Evolutionary conservation across 2,329 filamentous ascomycete species (phyloP).

Genomic region (Ophiobolus disseminans): DNA sequence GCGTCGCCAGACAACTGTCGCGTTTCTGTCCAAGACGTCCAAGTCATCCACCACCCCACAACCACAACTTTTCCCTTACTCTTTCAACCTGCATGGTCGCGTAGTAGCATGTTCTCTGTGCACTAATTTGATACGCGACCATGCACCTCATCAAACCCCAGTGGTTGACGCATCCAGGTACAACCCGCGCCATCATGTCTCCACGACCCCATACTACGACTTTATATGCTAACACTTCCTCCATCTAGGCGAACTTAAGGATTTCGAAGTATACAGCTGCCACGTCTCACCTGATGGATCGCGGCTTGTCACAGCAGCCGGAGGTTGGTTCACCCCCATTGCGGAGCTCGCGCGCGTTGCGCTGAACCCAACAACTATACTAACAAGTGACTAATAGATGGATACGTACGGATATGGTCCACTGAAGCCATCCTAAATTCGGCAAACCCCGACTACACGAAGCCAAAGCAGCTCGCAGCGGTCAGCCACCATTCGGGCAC

Average conservation of each 20-base stretch:
- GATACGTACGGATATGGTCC: slow-evolving; percentile 97
- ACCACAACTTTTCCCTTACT: slow-evolving; percentile 9
- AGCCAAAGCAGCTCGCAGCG: slow-evolving; percentile 91
- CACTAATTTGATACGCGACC: slow-evolving; percentile 30
- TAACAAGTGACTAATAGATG: slow-evolving; percentile 65
- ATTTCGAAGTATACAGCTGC: slow-evolving; percentile 98
- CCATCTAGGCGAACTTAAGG: slow-evolving; percentile 83
- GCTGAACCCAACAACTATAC: slow-evolving; percentile 14
- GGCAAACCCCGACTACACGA: slow-evolving; percentile 71
- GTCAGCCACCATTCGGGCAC: slow-evolving; percentile 99
- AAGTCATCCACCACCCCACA: slow-evolving; percentile 20
- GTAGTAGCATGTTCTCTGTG: slow-evolving; percentile 32
- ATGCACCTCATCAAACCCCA: slow-evolving; percentile 83
- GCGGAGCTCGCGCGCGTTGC: slow-evolving; percentile 27
- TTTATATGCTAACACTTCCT: not conserved
- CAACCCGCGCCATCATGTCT: slow-evolving; percentile 40
- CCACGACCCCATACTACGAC: not conserved
- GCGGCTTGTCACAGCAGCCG: slow-evolving; percentile 90
- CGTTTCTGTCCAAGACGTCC: slow-evolving; percentile 29
- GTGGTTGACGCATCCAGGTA: slow-evolving; percentile 94
- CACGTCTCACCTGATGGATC: slow-evolving; percentile 94
- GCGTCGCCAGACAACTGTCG: slow-evolving; percentile 43
- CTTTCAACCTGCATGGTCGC: slow-evolving; percentile 28
- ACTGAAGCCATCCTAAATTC: slow-evolving; percentile 91
- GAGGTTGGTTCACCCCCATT: slow-evolving; percentile 66